Conservation (phyloP, 2,329 filamentous ascomycete species). For the Erysiphe neolycopersici region DNA sequence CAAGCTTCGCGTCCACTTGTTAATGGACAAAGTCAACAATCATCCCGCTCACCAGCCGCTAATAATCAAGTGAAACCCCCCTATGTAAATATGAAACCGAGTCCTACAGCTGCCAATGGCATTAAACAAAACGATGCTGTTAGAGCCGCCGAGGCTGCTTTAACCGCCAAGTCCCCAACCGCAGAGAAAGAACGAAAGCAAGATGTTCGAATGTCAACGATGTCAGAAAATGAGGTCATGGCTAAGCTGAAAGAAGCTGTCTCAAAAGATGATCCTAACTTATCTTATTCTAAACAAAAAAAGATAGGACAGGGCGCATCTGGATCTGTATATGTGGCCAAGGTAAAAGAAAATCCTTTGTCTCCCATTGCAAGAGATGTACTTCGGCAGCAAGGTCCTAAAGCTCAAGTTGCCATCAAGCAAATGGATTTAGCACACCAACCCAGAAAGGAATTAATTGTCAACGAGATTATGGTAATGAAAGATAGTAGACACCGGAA, state of each 20-base stretch:
- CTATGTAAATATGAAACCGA: constrained; percentile 32
- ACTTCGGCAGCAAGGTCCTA: constrained; percentile 49
- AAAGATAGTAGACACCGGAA: constrained; percentile 96
- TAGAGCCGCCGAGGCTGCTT: constrained; percentile 69
- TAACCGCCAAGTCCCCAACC: constrained; percentile 54
- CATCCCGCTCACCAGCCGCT: constrained; percentile 28
- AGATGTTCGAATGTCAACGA: constrained; percentile 93
- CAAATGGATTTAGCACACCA: constrained; percentile 98
- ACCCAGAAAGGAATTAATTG: constrained; percentile 90
- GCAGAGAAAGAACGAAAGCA: constrained; percentile 40
- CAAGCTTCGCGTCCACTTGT: constrained; percentile 16
- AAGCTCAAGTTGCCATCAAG: constrained; percentile 90
- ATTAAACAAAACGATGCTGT: constrained; percentile 33
- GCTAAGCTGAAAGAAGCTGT: constrained; percentile 80
- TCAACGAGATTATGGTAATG: constrained; percentile 99
- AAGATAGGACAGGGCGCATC: constrained; percentile 98
- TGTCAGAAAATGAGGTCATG: constrained; percentile 96
- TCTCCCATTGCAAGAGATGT: constrained; percentile 57
- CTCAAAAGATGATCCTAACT: constrained; percentile 77
- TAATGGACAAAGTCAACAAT: constrained; percentile 18
- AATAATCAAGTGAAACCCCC: constrained; percentile 38
- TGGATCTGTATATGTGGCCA: constrained; percentile 91
- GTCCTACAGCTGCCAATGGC: constrained; percentile 10
- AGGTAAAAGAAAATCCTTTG: constrained; percentile 69
- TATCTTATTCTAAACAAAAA: constrained; percentile 97